These are phyloP conservation scores for Vanilla planifolia DNA, from an alignment of 106 monocot genomes.

Conservation along the genomic window DNA sequence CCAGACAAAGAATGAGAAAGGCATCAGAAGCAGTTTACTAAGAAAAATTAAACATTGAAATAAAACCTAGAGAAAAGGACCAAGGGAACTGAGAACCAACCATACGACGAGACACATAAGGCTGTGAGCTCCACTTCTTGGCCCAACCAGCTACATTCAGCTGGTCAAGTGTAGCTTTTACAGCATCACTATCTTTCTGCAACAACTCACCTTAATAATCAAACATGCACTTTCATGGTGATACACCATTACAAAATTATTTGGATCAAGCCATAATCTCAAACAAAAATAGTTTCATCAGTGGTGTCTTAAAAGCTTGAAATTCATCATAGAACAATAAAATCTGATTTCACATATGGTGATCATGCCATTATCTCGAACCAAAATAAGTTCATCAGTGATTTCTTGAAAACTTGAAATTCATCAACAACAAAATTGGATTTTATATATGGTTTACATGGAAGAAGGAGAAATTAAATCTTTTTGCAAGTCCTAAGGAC, in stretches of 20 bases:
- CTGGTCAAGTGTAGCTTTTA: constrained; percentile 68
- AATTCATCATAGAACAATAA: neutral
- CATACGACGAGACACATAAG: constrained; percentile 89
- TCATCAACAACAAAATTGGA: no score
- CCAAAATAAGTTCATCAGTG: neutral
- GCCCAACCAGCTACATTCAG: constrained; percentile 81
- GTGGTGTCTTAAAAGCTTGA: no score
- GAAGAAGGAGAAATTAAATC: no score
- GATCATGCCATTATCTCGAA: neutral
- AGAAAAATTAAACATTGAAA: neutral
- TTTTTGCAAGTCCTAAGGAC: no score
- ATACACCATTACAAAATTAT: neutral
- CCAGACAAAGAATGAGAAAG: neutral
- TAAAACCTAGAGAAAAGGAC: neutral
- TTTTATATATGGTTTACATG: no score
- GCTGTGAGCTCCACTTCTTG: constrained; percentile 89
- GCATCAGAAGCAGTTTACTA: neutral
- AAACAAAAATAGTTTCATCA: neutral
- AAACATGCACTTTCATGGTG: neutral
- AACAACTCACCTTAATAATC: neutral
- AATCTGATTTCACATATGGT: neutral
- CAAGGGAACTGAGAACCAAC: constrained; percentile 49
- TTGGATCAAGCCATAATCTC: neutral
- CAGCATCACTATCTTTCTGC: constrained; percentile 82
- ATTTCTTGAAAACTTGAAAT: no score